Conservation (phyloP, 495 filamentous ascomycete genomes). For the Xylaria sp. region DNA sequence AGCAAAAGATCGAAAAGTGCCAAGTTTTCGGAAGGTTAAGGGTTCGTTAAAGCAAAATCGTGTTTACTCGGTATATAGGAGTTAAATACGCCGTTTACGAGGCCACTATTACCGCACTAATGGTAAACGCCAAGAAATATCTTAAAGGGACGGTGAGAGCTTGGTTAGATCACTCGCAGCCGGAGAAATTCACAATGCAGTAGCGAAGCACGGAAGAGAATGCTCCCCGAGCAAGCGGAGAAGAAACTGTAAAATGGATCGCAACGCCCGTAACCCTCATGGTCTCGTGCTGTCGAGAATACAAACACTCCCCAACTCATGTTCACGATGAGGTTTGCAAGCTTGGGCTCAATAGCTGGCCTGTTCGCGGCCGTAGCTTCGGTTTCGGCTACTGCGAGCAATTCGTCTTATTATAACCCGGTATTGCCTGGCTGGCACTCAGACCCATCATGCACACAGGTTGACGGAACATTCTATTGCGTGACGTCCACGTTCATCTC, state of each 20-base stretch:
- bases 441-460: slow-evolving; percentile 43
- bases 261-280: neutral
- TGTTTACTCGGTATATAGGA: too few relatives aligned
- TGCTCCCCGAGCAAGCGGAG: neutral
- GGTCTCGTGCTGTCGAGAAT: neutral
- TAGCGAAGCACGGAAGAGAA: neutral
- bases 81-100: too few relatives aligned
- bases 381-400: slow-evolving; percentile 5
- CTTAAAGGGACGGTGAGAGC: too few relatives aligned
- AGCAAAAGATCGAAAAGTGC: too few relatives aligned
- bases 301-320: neutral
- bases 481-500: slow-evolving; percentile 46
- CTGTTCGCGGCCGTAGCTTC: slow-evolving; percentile 2
- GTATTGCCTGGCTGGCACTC: slow-evolving; percentile 47
- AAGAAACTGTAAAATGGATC: neutral
- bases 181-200: slow-evolving; percentile 2
- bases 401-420: slow-evolving; percentile 44
- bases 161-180: neutral
- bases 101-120: too few relatives aligned
- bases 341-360: neutral
- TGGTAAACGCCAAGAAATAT: too few relatives aligned
- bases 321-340: slow-evolving; percentile 8
- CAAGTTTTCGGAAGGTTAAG: too few relatives aligned
- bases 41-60: too few relatives aligned
- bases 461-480: slow-evolving; percentile 45